Evolutionary conservation across 2,329 filamentous ascomycete genomes (phyloP), one percentile per base, ranked within the genome.

Genomic region (Fusarium sp.): DNA sequence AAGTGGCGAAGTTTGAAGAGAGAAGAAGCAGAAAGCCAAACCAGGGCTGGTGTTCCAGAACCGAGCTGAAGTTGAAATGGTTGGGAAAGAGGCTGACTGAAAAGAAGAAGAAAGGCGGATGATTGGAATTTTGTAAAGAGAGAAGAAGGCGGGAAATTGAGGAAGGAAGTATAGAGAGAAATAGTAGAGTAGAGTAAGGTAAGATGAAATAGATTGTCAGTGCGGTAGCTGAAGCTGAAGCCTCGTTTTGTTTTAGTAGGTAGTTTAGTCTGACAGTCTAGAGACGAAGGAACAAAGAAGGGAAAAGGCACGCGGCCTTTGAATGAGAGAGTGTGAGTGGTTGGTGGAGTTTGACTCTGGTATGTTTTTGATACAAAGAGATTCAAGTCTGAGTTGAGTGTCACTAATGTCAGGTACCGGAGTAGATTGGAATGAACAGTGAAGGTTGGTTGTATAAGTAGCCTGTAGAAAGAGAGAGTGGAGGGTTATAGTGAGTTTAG

Each of bases 291-390:
- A 38, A 68, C 47, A 60, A 68, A 70, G 54, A 53, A 63, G 56
- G 47, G 29, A 40, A 45, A 49, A 58, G 50, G 54, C 54, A 67
- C 52, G 58, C 59, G 49, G 62, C 22, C 63, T 62, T 54, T 45
- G 43, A 27, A 29, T 18, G 59, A 25, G 12, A 18, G 46, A 20
- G 11, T 27, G 45, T 29, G 27, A 57, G 60, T 59, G 62, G 63
- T 63, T 68, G 65, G 57, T 51, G 51, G 57, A 52, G 63, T 50
- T 50, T 27, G 15, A 27, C 38, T 61, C 40, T 54, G 63, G 62
- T 67, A 66, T 66, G 63, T 66, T 63, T 68, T 54, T 64, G 66
- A 68, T 59, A 68, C 66, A 70, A 51, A 64, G 59, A 66, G 49
- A 38, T 46, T 59, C 32, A 43, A 27, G 22, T 49, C 47, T 38